Evolutionary conservation across 495 filamentous ascomycete species (phyloP).

Genomic region (Xylaria cubensis): DNA sequence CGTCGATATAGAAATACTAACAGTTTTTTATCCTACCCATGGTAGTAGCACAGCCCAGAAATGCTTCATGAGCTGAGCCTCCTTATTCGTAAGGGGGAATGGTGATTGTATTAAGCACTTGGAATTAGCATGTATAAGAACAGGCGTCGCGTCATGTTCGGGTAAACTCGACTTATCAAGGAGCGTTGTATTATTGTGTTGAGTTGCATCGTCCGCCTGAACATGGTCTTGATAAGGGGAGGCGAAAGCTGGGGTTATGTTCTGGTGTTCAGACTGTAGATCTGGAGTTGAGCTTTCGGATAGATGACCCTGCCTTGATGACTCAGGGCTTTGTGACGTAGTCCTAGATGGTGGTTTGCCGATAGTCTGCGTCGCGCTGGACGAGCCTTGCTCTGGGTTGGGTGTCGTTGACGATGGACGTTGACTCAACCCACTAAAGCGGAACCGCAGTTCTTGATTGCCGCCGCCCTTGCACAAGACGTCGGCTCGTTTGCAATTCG

Average conservation of each 20-base stretch:
- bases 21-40: not conserved
- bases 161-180: not conserved
- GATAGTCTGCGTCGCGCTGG: not conserved
- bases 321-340: not conserved
- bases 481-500: not conserved
- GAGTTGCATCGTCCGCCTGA: not conserved
- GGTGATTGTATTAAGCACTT: not conserved
- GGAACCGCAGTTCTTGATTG: constrained; percentile 1
- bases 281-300: not conserved
- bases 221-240: not conserved
- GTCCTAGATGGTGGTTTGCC: not conserved
- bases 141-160: not conserved
- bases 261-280: not conserved
- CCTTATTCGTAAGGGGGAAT: not conserved
- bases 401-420: not conserved
- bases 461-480: not conserved
- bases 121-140: not conserved
- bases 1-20: not conserved
- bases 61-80: constrained; percentile 10
- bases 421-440: not conserved
- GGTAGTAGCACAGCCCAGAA: constrained; percentile 1
- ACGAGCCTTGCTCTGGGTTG: not conserved
- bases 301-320: not conserved
- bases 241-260: not conserved
- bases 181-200: not conserved